These are phyloP conservation scores for Nothopassalora personata DNA, from an alignment of 2,329 filamentous ascomycete genomes.

Conservation along the genomic window DNA sequence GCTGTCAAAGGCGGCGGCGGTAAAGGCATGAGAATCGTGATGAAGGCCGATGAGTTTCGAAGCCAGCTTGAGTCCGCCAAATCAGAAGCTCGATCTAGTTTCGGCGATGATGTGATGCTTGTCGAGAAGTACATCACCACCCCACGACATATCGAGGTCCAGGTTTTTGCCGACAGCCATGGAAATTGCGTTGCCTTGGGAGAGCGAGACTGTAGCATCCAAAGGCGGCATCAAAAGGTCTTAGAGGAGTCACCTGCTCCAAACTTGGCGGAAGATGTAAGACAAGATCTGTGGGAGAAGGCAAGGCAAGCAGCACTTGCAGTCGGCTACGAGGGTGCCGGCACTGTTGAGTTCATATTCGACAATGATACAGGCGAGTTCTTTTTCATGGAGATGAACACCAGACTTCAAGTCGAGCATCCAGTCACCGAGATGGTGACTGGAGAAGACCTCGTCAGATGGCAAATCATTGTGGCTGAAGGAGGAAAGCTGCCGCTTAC, in stretches of 20 bases:
- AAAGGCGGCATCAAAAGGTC: slow-evolving; percentile 62
- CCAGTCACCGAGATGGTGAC: slow-evolving; percentile 83
- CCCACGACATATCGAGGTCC: slow-evolving; percentile 62
- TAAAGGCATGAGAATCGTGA: slow-evolving; percentile 65
- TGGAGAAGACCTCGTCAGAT: slow-evolving; percentile 77
- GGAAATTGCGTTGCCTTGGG: slow-evolving; percentile 60
- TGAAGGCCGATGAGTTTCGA: slow-evolving; percentile 52
- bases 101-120: slow-evolving; percentile 61
- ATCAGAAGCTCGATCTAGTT: slow-evolving; percentile 58
- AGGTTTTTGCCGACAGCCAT: slow-evolving; percentile 61
- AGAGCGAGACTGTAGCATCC: slow-evolving; percentile 62
- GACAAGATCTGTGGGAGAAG: slow-evolving; percentile 62
- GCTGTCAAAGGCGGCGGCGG: slow-evolving; percentile 61
- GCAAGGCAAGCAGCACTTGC: slow-evolving; percentile 58
- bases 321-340: slow-evolving; percentile 61
- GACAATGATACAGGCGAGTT: slow-evolving; percentile 62
- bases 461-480: slow-evolving; percentile 85
- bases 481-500: slow-evolving; percentile 62
- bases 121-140: slow-evolving; percentile 65
- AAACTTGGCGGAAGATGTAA: slow-evolving; percentile 53
- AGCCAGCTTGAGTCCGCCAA: slow-evolving; percentile 59
- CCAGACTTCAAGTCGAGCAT: slow-evolving; percentile 91
- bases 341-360: slow-evolving; percentile 65
- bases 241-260: slow-evolving; percentile 62
- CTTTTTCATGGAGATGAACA: slow-evolving; percentile 70